A percentile compares a stretch with the other conserved stretches of the same genome.
These are phyloP conservation scores for Calonectria hongkongensis DNA, from an alignment of 2,329 filamentous ascomycete genomes.

Conservation along the genomic window DNA sequence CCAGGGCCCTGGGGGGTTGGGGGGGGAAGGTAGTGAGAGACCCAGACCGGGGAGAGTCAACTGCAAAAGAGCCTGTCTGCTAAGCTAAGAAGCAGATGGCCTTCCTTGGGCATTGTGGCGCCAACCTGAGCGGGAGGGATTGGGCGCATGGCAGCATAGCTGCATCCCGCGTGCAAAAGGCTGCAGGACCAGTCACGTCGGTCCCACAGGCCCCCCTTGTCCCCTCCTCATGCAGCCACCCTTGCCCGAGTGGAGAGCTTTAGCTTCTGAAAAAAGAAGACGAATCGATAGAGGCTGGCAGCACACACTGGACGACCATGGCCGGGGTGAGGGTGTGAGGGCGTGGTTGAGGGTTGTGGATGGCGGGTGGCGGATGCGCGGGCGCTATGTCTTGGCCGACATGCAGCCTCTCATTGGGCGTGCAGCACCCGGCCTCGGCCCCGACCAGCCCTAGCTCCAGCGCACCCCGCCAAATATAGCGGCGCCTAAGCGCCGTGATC, in stretches of 20 bases:
- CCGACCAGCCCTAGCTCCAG: constrained; percentile 44
- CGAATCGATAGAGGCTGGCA: constrained; percentile 25
- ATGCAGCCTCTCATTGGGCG: constrained; percentile 30
- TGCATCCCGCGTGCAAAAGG: constrained; percentile 36
- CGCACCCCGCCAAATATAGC: constrained; percentile 57
- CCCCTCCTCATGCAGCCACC: neutral
- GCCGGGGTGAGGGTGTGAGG: constrained; percentile 16
- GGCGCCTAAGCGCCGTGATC: constrained; percentile 45
- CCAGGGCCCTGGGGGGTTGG: constrained; percentile 19
- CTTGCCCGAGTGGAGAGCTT: constrained; percentile 33
- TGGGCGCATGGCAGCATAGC: constrained; percentile 32
- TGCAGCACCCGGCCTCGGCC: constrained; percentile 33
- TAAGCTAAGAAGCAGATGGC: constrained; percentile 16
- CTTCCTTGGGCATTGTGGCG: constrained; percentile 32
- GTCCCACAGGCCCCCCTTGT: constrained; percentile 19
- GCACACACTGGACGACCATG: constrained; percentile 18
- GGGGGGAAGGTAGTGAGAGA: neutral
- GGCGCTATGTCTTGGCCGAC: constrained; percentile 27
- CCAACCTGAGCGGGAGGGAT: constrained; percentile 29
- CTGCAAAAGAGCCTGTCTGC: constrained; percentile 18
- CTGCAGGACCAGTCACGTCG: constrained; percentile 38
- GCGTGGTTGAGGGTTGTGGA: constrained; percentile 27
- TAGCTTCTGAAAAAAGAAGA: constrained; percentile 46
- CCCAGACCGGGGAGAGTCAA: constrained; percentile 23
- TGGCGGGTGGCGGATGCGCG: constrained; percentile 32